Percentiles rank a stretch among this genome's conserved stretches.
phyloP scores from a whole-genome alignment of 768 basidiomycete species.

The Panaeolus cyanescens region DNA sequence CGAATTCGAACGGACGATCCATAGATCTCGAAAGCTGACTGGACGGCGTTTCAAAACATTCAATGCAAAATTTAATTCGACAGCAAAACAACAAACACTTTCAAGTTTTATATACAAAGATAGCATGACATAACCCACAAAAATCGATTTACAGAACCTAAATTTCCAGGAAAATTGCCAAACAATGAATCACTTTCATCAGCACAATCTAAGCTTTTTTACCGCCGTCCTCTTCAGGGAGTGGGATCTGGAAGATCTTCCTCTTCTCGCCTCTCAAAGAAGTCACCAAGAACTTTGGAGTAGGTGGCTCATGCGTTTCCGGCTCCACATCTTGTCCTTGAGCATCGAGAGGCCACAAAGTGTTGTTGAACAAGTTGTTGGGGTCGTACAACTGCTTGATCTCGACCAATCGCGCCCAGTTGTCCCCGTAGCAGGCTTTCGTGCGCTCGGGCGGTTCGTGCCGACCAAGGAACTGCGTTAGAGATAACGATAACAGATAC shows the following conservation, averaged over 20 bases:
- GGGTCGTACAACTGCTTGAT: constrained; percentile 84
- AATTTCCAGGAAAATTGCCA: too few species aligned
- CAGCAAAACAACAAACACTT: too few species aligned
- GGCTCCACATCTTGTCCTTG: constrained; percentile 56
- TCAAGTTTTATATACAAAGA: too few species aligned
- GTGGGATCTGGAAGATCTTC: constrained; percentile 1
- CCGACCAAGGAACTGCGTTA: constrained; percentile 69
- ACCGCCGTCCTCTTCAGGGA: background rate
- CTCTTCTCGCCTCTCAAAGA: constrained; percentile 26
- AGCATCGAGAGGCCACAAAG: constrained; percentile 78
- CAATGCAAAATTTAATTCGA: too few species aligned
- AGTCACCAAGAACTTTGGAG: constrained; percentile 35
- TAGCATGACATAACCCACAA: too few species aligned
- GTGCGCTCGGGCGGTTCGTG: constrained; percentile 64
- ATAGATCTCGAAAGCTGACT: background rate
- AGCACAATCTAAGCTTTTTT: background rate
- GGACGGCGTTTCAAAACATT: background rate
- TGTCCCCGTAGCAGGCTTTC: constrained; percentile 70
- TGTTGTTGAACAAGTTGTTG: constrained; percentile 69
- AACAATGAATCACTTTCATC: background rate
- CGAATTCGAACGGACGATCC: background rate
- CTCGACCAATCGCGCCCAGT: constrained; percentile 69
- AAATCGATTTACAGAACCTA: background rate
- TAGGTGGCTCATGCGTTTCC: constrained; percentile 62
- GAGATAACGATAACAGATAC: constrained; percentile 9